Percentiles rank a stretch among this genome's conserved stretches.
phyloP scores from a whole-genome alignment of 129 eudicot species.

The Deinandra increscens region DNA sequence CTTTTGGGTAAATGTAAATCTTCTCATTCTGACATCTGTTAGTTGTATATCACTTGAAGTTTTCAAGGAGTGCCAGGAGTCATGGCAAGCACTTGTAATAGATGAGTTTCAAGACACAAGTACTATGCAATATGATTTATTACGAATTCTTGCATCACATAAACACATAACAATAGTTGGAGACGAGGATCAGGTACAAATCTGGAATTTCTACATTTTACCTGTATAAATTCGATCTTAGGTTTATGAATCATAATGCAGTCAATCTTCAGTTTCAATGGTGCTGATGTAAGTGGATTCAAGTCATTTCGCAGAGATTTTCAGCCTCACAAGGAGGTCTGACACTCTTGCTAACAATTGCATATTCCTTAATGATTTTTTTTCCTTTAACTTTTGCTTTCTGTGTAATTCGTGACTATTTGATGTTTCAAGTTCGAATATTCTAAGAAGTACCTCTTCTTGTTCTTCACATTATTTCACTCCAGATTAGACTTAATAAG shows the following conservation, averaged over 20 bases:
- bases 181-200: conserved; percentile 90
- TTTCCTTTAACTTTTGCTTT: not conserved
- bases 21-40: conserved; percentile 22
- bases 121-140: conserved; percentile 78
- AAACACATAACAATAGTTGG: conserved; percentile 84
- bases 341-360: conserved; percentile 38
- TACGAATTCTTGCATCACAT: conserved; percentile 76
- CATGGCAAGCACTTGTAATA: conserved; percentile 86
- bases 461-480: conserved; percentile 7
- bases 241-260: conserved; percentile 38
- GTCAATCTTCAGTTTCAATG: conserved; percentile 97
- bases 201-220: conserved; percentile 10
- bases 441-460: not conserved
- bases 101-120: conserved; percentile 99
- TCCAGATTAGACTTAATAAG: conserved; percentile 73
- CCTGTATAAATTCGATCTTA: not conserved
- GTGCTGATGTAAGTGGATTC: conserved; percentile 86
- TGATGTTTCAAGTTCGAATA: conserved; percentile 17
- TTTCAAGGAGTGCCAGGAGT: conserved; percentile 62
- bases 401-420: not conserved
- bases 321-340: conserved; percentile 79
- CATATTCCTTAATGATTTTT: conserved; percentile 13
- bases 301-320: conserved; percentile 91
- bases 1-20: not conserved
- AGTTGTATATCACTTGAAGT: conserved; percentile 40